Conservation (phyloP, 345 rosid genomes). For the Barbarea vulgaris region DNA sequence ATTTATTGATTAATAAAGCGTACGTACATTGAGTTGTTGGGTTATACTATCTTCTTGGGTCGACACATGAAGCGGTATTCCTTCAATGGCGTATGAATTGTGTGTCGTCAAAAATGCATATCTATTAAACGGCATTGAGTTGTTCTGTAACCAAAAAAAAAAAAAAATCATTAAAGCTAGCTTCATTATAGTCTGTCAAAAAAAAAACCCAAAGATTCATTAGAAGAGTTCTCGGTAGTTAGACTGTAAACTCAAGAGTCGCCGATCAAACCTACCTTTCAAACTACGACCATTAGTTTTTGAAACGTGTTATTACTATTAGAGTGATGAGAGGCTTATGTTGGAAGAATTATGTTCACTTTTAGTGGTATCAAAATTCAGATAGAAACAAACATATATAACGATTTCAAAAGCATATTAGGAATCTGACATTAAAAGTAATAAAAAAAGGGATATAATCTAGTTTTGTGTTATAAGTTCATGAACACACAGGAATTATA, state of each 20-base stretch:
- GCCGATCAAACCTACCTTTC: neutral
- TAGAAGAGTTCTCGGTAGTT: neutral
- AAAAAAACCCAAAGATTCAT: too few species aligned
- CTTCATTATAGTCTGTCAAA: conserved; percentile 5
- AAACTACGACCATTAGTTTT: neutral
- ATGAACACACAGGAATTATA: too few species aligned
- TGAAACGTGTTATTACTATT: too few species aligned
- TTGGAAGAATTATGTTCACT: neutral
- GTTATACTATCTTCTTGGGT: conserved; percentile 72
- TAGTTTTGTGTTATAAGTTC: too few species aligned
- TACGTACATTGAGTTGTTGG: conserved; percentile 66
- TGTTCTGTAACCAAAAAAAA: conserved; percentile 37
- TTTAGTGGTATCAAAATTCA: neutral
- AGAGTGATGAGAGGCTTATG: neutral
- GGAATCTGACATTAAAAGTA: too few species aligned
- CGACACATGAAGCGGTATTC: conserved; percentile 47
- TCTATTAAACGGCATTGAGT: conserved; percentile 58
- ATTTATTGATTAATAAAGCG: neutral
- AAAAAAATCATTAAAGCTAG: neutral
- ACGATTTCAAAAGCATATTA: too few species aligned
- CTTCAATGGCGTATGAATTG: conserved; percentile 57
- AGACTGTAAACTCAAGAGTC: too few species aligned
- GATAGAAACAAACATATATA: too few species aligned
- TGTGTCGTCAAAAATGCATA: conserved; percentile 64
- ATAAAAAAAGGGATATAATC: too few species aligned